Conservation (phyloP, 2,329 filamentous ascomycete genomes). For the Akanthomyces uredinophilus region DNA sequence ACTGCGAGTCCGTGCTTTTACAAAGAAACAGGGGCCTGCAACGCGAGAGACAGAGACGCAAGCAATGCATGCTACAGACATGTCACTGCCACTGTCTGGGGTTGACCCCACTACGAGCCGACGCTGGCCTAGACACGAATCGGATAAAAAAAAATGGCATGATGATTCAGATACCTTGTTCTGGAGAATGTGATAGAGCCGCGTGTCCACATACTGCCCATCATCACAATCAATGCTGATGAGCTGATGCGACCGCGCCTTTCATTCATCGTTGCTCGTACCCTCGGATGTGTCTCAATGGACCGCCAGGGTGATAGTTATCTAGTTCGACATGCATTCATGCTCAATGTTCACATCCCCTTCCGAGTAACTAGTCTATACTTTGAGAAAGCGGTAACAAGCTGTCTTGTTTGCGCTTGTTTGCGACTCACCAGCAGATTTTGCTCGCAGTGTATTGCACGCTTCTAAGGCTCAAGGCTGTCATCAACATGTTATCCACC, state of each 20-base stretch:
- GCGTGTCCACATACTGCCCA: not conserved
- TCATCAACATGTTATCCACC: not conserved
- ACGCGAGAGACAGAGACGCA: not conserved
- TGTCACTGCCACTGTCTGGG: not conserved
- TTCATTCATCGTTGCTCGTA: too few relatives aligned
- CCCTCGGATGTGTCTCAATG: too few relatives aligned
- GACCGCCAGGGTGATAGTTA: too few relatives aligned
- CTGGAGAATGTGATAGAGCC: not conserved
- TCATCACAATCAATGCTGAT: not conserved
- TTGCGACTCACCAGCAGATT: not conserved
- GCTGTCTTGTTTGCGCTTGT: not conserved
- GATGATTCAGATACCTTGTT: not conserved
- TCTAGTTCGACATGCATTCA: too few relatives aligned
- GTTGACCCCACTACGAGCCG: not conserved
- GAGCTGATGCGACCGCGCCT: not conserved
- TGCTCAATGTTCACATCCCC: too few relatives aligned
- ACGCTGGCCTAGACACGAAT: not conserved
- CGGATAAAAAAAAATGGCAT: not conserved
- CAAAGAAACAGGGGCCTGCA: not conserved
- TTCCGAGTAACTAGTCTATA: too few relatives aligned
- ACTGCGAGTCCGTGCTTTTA: not conserved
- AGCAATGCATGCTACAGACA: not conserved
- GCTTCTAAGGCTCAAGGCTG: not conserved
- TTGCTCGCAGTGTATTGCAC: not conserved
- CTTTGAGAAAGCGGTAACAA: not conserved